Evolutionary conservation across 495 filamentous ascomycete genomes (phyloP).

Genomic region (Aspergillus avenaceus): DNA sequence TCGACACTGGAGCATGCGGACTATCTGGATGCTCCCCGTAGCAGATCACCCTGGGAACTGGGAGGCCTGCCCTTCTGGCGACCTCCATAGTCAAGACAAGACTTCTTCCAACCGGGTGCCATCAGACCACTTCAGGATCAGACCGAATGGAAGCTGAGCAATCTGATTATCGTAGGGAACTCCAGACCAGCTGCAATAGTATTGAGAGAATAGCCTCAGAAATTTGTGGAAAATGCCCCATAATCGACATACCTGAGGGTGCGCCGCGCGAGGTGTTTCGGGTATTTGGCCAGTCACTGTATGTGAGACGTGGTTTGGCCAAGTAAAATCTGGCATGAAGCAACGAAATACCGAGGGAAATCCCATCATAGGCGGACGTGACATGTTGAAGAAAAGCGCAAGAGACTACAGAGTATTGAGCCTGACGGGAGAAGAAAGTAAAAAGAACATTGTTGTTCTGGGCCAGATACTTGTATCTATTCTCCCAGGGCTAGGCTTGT

Average conservation of each 20-base stretch:
- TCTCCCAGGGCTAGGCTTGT: too few species aligned
- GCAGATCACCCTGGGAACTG: slow-evolving; percentile 35
- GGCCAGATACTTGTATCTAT: too few species aligned
- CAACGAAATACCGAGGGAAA: too few species aligned
- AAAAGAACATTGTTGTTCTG: too few species aligned
- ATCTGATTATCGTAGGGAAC: slow-evolving; percentile 18
- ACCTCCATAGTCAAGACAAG: slow-evolving; percentile 35
- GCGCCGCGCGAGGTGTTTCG: neutral
- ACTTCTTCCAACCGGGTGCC: slow-evolving; percentile 37
- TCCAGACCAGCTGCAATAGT: slow-evolving; percentile 23
- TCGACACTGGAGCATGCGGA: slow-evolving; percentile 5
- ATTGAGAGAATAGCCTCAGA: slow-evolving; percentile 18
- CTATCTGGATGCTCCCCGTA: slow-evolving; percentile 37
- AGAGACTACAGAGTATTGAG: too few species aligned
- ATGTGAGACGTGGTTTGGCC: too few species aligned
- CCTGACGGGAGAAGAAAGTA: too few species aligned
- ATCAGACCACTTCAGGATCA: slow-evolving; percentile 39
- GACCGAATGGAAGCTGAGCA: slow-evolving; percentile 28
- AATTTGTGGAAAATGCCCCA: slow-evolving; percentile 23
- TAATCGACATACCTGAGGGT: neutral
- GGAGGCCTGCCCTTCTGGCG: slow-evolving; percentile 30
- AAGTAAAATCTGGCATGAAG: too few species aligned
- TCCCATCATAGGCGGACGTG: too few species aligned
- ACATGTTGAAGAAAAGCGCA: too few species aligned
- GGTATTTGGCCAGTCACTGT: neutral